Conservation (phyloP, 805 yeast genomes). For the Starmerella etchellsii region DNA sequence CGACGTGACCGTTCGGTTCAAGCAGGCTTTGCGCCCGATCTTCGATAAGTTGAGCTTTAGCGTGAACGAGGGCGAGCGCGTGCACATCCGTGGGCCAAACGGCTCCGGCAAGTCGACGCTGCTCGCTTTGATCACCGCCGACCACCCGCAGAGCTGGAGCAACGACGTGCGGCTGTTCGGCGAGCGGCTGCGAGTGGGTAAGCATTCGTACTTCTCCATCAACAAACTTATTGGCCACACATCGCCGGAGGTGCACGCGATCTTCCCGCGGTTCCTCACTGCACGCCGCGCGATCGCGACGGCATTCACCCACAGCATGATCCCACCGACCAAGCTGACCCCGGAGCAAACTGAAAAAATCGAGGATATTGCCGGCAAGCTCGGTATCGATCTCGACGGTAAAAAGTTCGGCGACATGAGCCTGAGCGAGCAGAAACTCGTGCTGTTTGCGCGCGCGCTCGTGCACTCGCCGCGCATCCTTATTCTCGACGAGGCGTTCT, state of each 20-base stretch:
- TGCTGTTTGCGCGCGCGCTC: conserved; percentile 62
- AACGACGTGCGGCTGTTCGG: conserved; percentile 52
- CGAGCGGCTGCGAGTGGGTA: conserved; percentile 58
- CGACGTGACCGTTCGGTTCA: conserved; percentile 52
- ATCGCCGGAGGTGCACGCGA: conserved; percentile 84
- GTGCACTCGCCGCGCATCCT: conserved; percentile 65
- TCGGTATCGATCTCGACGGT: conserved; percentile 29
- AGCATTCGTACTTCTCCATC: conserved; percentile 60
- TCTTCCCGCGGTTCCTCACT: conserved; percentile 51
- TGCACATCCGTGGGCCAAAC: conserved; percentile 83
- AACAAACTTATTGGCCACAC: conserved; percentile 72
- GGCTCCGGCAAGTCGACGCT: conserved; percentile 92
- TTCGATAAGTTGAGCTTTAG: conserved; percentile 52
- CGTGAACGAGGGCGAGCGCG: conserved; percentile 57
- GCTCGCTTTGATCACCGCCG: conserved; percentile 73
- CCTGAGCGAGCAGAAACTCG: conserved; percentile 65
- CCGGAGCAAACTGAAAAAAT: conserved; percentile 31
- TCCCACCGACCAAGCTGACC: conserved; percentile 35
- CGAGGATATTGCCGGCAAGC: conserved; percentile 36
- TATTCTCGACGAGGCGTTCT: conserved; percentile 83
- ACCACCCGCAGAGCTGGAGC: conserved; percentile 95
- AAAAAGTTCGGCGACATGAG: conserved; percentile 36
- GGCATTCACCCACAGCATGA: conserved; percentile 59
- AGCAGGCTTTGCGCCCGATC: conserved; percentile 38
- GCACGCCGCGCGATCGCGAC: conserved; percentile 51